These are phyloP conservation scores for Gaertneriomyces sp. DNA, from an alignment of 192 early-diverging fungal species.

Conservation along the genomic window DNA sequence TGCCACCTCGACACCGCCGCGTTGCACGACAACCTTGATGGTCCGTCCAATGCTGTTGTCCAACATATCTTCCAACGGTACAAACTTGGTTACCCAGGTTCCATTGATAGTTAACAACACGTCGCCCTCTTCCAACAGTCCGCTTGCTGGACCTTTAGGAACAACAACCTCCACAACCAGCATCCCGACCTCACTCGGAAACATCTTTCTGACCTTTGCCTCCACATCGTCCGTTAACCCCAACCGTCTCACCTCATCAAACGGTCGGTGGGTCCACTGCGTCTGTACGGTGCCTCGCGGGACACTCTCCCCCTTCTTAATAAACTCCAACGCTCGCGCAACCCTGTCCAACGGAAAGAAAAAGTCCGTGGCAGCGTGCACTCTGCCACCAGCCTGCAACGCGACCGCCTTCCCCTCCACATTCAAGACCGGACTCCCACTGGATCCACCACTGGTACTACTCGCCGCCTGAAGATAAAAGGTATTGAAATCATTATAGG, in stretches of 20 bases:
- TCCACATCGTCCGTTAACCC: conserved; percentile 65
- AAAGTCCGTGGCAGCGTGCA: conserved; percentile 72
- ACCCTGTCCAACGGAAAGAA: conserved; percentile 77
- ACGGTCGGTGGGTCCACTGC: conserved; percentile 69
- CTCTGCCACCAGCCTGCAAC: conserved; percentile 73
- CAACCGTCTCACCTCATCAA: conserved; percentile 69
- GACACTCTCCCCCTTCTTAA: conserved; percentile 33
- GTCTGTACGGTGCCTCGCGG: conserved; percentile 69
- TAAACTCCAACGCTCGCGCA: conserved; percentile 32
- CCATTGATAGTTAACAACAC: conserved; percentile 69
- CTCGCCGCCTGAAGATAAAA: conserved; percentile 77
- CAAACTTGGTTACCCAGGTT: conserved; percentile 75
- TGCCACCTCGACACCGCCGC: conserved; percentile 66
- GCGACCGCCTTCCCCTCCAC: conserved; percentile 79
- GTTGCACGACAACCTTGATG: conserved; percentile 57
- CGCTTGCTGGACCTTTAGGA: conserved; percentile 66
- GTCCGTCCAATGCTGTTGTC: conserved; percentile 64
- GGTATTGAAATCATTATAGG: conserved; percentile 57
- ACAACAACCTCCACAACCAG: conserved; percentile 71
- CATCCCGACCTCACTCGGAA: conserved; percentile 73
- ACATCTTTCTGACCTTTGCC: conserved; percentile 52
- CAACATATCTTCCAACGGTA: conserved; percentile 67
- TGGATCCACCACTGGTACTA: conserved; percentile 71
- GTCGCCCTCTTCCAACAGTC: conserved; percentile 71
- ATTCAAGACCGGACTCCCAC: conserved; percentile 76